Evolutionary conservation across 176 grass and related monocot genomes (phyloP), one percentile per base, ranked within the genome.

Genomic region (Juncus effusus): DNA sequence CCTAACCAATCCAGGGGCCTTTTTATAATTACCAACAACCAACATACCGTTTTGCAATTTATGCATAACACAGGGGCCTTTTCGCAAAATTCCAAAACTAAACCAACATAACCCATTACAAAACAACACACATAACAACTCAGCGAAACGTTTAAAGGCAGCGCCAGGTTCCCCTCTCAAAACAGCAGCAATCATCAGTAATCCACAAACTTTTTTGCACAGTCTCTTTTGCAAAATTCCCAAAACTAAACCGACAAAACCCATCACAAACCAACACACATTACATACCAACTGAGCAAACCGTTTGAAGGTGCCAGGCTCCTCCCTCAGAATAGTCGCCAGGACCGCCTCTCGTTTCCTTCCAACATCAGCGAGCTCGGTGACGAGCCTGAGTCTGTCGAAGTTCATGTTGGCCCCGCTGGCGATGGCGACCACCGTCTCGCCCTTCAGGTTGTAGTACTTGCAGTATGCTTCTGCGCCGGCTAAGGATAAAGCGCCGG

Each of bases 381-480:
- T 93, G 69, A 93, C 89, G 52, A 99, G 15, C 72, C 94, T 87
- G 56, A 99, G 83, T 16, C 94, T 73, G 60, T 99, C 88, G 73
- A 99, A 93, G 69, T 99, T 99, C 94, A 99, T 99, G 77, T 99
- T 99, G 42, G 94, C 94, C 9, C 94, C 94, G 84, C 88, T 99
- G 13, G 80, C 81, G 82, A 99, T 90, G 62, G 88, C 88, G 75
- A 93, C 88, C 12, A 99, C 81, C 72, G 61, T 80, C 86, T 92
- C 85, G 66, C 83, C 94, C 82, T 93, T 86, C 76, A 99, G 74
- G 50, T 64, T 81, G 59, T 99, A 87, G 69, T 90, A 87, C 75
- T 79, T 99, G 85, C 94, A 99, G 56, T 99, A 99, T 14, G 94
- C 94, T 82, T 90, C 88, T 73, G 88, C 94, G 36, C 94, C 94